Evolutionary conservation across 1,139 yeast species (phyloP), one percentile per base, ranked within the genome.

Genomic region (Scheffersomyces titani): DNA sequence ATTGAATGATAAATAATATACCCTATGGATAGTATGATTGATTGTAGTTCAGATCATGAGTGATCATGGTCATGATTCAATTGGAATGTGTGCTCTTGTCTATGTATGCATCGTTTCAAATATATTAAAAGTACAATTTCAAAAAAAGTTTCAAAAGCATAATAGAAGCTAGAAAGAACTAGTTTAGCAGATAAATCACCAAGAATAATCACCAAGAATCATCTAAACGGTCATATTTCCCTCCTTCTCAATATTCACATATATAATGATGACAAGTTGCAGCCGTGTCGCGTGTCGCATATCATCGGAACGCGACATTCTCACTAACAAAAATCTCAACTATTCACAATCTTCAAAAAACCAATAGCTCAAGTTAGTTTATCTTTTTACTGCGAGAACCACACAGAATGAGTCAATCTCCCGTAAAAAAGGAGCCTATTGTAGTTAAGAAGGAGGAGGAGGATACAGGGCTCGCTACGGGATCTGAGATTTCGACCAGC

Each of bases 381-480:
- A 11, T 30, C 40, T 30, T 30, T 3, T 30, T 9, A 9, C 6
- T 11, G 40, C 16, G 40, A 30, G 3, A 30, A 6, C 16, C 40
- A 30, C 13, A 16, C 3, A 49, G 20, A 50, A 69, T 70, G 74
- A 69, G 68, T 61, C 66, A 61, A 54, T 62, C 67, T 53, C 73
- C 73, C 47, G 64, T 68, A 51, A 73, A 72, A 56, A 69, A 68
- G 60, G 76, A 72, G 58, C 24, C 49, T n/a, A 22, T 61, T 44
- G 52, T 62, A 18, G 70, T 73, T 51, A 72, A 72, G 62, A 57
- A 62, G 30, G 76, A 72, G n/a, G 46, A 44, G n/a, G 49, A 46
- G 22, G 20, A 20, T 6, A 13, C 49, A 16, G 46, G 52, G 36
- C 47, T 51, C 47, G 53, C 52, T 47, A 55, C 54, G 11, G 53